Evolutionary conservation across 257 asterid genomes (phyloP), one percentile per base, ranked within the genome.

Genomic region (Salvia rosmarinus): DNA sequence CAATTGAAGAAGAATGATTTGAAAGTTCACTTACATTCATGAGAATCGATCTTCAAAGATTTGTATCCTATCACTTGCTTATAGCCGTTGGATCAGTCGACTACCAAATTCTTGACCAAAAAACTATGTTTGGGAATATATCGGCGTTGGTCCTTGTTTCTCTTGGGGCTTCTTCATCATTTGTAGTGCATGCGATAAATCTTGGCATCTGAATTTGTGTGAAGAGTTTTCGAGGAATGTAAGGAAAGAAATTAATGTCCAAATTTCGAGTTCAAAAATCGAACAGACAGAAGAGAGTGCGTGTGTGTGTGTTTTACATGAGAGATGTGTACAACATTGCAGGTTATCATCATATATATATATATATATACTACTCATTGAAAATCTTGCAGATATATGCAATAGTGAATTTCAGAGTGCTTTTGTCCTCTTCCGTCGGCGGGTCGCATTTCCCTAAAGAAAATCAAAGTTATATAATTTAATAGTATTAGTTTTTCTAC

Each of bases 351-450:
- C 42, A 7, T 37, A 37, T 37, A 37, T 37, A 37, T 37, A 37
- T n/a, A n/a, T n/a, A n/a, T n/a, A 37, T 37, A 34, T 0, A 34
- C 6, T 34, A 2, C 0, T 34, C 4, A 34, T 34, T 34, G 39
- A 5, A 34, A 34, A 34, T 34, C 39, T 2, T 34, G 39, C 39
- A 5, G 4, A 34, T 34, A 34, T 34, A 34, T 34, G 6, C 10
- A 37, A 10, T 37, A 35, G 9, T 35, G 32, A 28, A 28, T 37
- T 55, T 16, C 21, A 35, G 11, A 9, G 23, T 11, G 63, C 10
- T 56, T 56, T 56, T 56, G 63, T 56, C 40, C 30, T 56, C 11
- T 56, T 25, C 40, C 37, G 63, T 56, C 63, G 63, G 63, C 63
- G 17, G 62, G 9, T 56, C 40, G 13, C 40, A 56, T 25, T 25